phyloP scores from a whole-genome alignment of 164 flowering plant genomes.

The Sedum album region DNA sequence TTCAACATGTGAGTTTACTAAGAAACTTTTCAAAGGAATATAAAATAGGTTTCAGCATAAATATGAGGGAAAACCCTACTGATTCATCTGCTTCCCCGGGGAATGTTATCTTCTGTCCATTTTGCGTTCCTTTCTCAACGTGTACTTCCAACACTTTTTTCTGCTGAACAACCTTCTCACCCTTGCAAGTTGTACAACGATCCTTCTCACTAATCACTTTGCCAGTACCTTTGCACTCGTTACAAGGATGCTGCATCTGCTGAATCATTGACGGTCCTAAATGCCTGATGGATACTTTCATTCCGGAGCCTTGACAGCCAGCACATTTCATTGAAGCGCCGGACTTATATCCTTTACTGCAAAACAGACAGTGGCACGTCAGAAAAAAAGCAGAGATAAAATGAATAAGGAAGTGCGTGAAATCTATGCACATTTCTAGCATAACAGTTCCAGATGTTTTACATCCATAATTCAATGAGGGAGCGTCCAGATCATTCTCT shows the following conservation, averaged over 20 bases:
- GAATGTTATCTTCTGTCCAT: slow-evolving; percentile 50
- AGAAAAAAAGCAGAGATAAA: too few relatives aligned
- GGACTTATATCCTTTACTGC: slow-evolving; percentile 72
- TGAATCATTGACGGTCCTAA: slow-evolving; percentile 60
- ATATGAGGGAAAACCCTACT: slow-evolving; percentile 21
- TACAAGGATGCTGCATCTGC: too few relatives aligned
- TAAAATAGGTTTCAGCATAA: too few relatives aligned
- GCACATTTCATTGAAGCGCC: slow-evolving; percentile 49
- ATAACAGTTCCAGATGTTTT: too few relatives aligned
- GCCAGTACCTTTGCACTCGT: slow-evolving; percentile 58
- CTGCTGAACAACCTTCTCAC: slow-evolving; percentile 49
- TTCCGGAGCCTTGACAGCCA: slow-evolving; percentile 72
- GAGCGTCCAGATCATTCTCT: too few relatives aligned
- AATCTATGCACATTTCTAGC: too few relatives aligned
- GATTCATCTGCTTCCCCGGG: too few relatives aligned
- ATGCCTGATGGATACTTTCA: slow-evolving; percentile 49
- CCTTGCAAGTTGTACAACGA: slow-evolving; percentile 54
- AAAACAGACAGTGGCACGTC: neutral
- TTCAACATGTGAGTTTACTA: neutral
- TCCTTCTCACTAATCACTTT: slow-evolving; percentile 56
- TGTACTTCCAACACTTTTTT: too few relatives aligned
- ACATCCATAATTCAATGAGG: too few relatives aligned
- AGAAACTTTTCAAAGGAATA: neutral
- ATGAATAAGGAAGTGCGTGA: too few relatives aligned
- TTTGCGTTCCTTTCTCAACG: slow-evolving; percentile 73